Evolutionary conservation across 106 monocot genomes (phyloP), one percentile per base, ranked within the genome.

Genomic region (Dendrobium officinale): DNA sequence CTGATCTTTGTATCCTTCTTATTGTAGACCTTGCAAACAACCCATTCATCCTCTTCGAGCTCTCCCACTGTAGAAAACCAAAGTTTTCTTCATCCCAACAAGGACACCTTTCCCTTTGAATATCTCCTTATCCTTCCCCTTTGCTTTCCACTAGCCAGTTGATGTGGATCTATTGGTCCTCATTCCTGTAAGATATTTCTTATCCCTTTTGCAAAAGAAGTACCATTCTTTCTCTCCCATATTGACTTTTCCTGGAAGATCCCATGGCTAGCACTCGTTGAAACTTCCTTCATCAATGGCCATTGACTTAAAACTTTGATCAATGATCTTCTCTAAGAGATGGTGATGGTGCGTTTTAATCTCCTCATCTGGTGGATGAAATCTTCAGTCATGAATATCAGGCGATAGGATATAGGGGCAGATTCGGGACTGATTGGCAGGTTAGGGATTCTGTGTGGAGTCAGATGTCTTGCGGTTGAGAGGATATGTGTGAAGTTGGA

Each of bases 71-170:
- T 81, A 55, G 42, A 81, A 81, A 55, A 81, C 42, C 67, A 81
- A 81, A 29, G 74, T 73, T 74, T 81, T 81, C 74, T 75, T 81
- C 81, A 27, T 27, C 27, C 27, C 27, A 27, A 27, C 27, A 27
- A 27, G 27, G 27, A 27, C 27, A 27, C 27, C 27, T 27, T 27
- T 27, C 27, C 27, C 27, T 27, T 27, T 0, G 27, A 27, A 27
- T 27, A 27, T 27, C 27, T 27, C 27, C 27, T 76, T 88, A 80
- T 92, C 91, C 64, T 84, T 92, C 11, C 91, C 89, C 3, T 87
- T 92, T 61, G 87, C 89, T 77, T 92, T 91, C 91, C 91, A 91
- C 79, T 91, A 89, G 0, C 91, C 89, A 42, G 49, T 55, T 24
- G 88, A 82, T 10, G 91, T 91, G n/a, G 91, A 89, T 42, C 91